Conservation (phyloP, 257 asterid species). For the Primulina huaijiensis region DNA sequence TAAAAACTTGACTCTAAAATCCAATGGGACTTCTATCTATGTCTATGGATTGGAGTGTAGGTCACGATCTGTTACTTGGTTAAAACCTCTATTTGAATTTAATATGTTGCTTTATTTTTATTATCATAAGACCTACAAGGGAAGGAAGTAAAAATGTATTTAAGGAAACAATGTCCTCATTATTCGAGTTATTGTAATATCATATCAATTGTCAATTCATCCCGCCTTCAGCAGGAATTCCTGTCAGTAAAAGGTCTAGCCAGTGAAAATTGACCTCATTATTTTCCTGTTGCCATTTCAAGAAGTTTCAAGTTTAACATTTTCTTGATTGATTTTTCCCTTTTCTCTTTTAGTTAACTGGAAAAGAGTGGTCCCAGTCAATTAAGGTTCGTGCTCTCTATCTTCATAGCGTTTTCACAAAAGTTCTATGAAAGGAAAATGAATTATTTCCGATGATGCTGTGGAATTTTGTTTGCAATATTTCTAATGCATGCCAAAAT, state of each 20-base stretch:
- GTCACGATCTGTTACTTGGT: neutral
- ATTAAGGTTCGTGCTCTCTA: conserved; percentile 65
- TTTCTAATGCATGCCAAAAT: conserved; percentile 11
- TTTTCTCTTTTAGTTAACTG: conserved; percentile 53
- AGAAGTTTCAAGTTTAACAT: neutral
- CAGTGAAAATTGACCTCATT: conserved; percentile 1
- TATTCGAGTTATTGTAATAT: neutral
- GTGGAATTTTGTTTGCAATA: conserved; percentile 14
- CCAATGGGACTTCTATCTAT: conserved; percentile 1
- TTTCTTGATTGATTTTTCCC: conserved; percentile 19
- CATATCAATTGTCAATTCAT: conserved; percentile 19
- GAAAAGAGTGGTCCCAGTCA: conserved; percentile 64
- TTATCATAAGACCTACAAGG: too few relatives aligned
- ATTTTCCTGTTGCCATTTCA: neutral
- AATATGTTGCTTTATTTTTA: neutral
- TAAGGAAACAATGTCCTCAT: neutral
- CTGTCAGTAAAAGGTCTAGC: neutral
- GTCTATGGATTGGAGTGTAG: conserved; percentile 5
- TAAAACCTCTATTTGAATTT: neutral
- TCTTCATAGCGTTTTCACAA: conserved; percentile 4
- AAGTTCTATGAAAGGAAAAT: conserved; percentile 7
- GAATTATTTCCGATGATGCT: conserved; percentile 5
- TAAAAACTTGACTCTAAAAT: conserved; percentile 4
- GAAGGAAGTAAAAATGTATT: neutral
- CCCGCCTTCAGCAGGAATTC: neutral